A percentile compares a stretch with the other conserved stretches of the same genome.
phyloP scores from a whole-genome alignment of 108 stramenopile genomes.

The Phaeodactylum tricornutum region DNA sequence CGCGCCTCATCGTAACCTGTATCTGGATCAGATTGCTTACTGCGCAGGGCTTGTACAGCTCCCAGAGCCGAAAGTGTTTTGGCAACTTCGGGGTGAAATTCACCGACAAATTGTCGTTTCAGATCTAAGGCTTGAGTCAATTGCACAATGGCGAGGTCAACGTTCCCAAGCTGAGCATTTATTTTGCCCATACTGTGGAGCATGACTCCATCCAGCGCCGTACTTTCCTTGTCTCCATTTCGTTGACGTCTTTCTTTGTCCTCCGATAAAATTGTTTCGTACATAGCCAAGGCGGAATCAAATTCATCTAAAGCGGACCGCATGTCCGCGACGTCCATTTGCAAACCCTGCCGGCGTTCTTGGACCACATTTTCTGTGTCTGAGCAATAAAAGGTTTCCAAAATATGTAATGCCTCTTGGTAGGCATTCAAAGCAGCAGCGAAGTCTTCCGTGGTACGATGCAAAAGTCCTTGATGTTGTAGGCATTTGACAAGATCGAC shows the following conservation, averaged over 20 bases:
- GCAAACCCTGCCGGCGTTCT: constrained; percentile 10
- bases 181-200: constrained; percentile 31
- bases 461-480: constrained; percentile 35
- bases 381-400: neutral
- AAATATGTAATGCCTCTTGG: constrained; percentile 30
- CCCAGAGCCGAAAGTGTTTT: constrained; percentile 30
- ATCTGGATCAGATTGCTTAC: constrained; percentile 6
- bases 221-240: neutral
- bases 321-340: constrained; percentile 29
- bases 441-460: constrained; percentile 26
- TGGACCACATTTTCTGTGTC: constrained; percentile 1
- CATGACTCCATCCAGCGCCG: constrained; percentile 27
- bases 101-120: constrained; percentile 23
- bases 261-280: constrained; percentile 13
- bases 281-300: constrained; percentile 14
- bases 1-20: no score
- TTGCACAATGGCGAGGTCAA: constrained; percentile 18
- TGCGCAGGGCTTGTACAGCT: constrained; percentile 20
- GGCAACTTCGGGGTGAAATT: constrained; percentile 32
- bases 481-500: constrained; percentile 23
- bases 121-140: constrained; percentile 17
- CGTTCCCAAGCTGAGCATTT: constrained; percentile 19
- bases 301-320: constrained; percentile 19
- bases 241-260: neutral
- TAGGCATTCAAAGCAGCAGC: constrained; percentile 27